These are phyloP conservation scores for Tolypocladium ophioglossoides DNA, from an alignment of 2,329 filamentous ascomycete genomes.

Conservation along the genomic window DNA sequence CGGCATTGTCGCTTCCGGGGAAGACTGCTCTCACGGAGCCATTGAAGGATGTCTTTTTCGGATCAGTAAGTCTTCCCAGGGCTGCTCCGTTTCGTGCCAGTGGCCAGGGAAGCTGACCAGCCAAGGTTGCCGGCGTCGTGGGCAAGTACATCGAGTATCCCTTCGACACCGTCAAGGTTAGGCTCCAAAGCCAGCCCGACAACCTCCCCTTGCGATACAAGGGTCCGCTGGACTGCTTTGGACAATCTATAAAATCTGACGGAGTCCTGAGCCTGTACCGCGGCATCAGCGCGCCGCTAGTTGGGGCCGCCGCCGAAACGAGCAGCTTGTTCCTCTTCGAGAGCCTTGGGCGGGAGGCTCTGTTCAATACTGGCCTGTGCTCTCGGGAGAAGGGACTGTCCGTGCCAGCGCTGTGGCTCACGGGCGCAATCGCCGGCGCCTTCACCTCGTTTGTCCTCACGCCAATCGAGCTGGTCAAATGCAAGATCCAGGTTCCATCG, in stretches of 20 bases:
- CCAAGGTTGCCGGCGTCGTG: constrained; percentile 67
- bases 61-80: constrained; percentile 52
- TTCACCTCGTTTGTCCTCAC: constrained; percentile 88
- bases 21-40: constrained; percentile 49
- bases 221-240: constrained; percentile 88
- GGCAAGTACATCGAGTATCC: constrained; percentile 98
- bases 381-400: constrained; percentile 51
- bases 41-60: constrained; percentile 77
- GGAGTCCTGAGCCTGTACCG: constrained; percentile 79
- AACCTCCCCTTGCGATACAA: constrained; percentile 70
- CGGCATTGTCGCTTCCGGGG: constrained; percentile 18
- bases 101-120: not conserved
- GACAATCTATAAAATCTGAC: constrained; percentile 69
- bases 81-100: not conserved
- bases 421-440: constrained; percentile 77
- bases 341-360: constrained; percentile 56
- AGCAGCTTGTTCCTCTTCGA: constrained; percentile 92
- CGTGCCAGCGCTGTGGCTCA: constrained; percentile 63
- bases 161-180: constrained; percentile 97
- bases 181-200: constrained; percentile 90
- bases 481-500: constrained; percentile 81
- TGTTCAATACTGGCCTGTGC: constrained; percentile 43
- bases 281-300: constrained; percentile 81
- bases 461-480: constrained; percentile 94
- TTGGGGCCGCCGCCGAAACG: constrained; percentile 86